Evolutionary conservation across 768 basidiomycete genomes (phyloP), one percentile per base, ranked within the genome.

Genomic region (Kondoa malvinella): DNA sequence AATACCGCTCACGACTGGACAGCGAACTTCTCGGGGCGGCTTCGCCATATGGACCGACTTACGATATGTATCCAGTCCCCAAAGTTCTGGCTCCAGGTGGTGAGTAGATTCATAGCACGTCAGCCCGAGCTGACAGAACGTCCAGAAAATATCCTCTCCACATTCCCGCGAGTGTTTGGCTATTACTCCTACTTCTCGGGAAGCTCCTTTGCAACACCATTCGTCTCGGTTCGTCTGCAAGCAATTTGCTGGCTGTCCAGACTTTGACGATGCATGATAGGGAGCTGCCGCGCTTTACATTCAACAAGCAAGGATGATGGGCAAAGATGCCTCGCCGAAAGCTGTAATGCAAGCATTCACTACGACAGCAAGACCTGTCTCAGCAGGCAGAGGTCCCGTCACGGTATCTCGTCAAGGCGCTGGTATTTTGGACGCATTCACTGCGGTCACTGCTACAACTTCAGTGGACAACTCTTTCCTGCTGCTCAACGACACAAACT

Each of bases 401-500:
- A 17, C 61, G 3, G 26, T 63, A 3, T 17, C 61, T 3, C 61
- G 33, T 17, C 61, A 63, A 63, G 61, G 61, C 30, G 61, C 29
- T 15, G 61, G 61, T 14, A 33, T 63, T 29, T 3, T 63, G 29
- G 33, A 63, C 61, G 33, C 33, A 16, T 63, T 3, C 30, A 33
- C 61, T 21, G 61, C 61, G 2, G 33, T 63, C 32, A 27, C 27
- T 29, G 15, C 16, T 27, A 27, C 3, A 16, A 31, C 61, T 17
- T 3, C 14, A 3, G 26, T 63, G 16, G 27, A 27, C 17, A 27
- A 17, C 8, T 63, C 61, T 15, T 63, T 63, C 61, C 33, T 63
- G 27, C 61, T 63, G 14, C 61, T 63, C 61, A 63, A 63, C 61
- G 61, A 63, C n/a, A 63, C 61, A 15, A 63, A n/a, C 4, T 63